A percentile compares a stretch with the other conserved stretches of the same genome.
Evolutionary conservation across 108 stramenopile genomes (phyloP).

Genomic region (Cyclotella baltica): DNA sequence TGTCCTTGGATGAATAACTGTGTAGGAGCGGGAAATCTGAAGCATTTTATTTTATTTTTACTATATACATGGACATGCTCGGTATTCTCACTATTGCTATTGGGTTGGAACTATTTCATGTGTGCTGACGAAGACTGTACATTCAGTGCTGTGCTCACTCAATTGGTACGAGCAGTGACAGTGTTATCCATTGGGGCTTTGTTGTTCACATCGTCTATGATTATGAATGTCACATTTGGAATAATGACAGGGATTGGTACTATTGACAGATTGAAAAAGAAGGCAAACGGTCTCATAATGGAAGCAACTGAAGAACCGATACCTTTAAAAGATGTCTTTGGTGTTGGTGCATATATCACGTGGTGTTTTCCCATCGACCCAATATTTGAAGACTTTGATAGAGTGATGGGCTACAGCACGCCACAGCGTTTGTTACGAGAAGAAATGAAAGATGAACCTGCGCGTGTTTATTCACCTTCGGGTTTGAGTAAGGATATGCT

Average conservation of each 20-base stretch:
- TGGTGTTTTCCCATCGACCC: conserved; percentile 88
- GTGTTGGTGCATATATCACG: conserved; percentile 74
- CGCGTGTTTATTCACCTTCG: conserved; percentile 39
- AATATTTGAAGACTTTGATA: conserved; percentile 85
- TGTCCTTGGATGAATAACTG: conserved; percentile 98
- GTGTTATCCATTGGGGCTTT: conserved; percentile 68
- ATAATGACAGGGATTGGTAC: conserved; percentile 93
- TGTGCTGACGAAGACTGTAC: conserved; percentile 73
- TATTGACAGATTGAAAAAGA: conserved; percentile 92
- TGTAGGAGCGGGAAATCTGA: conserved; percentile 88
- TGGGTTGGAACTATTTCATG: conserved; percentile 81
- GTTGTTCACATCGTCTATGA: conserved; percentile 83
- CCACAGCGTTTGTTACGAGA: conserved; percentile 83
- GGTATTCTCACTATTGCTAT: conserved; percentile 67
- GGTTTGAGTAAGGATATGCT: conserved; percentile 51
- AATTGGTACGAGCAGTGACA: conserved; percentile 74
- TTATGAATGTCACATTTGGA: conserved; percentile 92
- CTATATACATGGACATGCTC: conserved; percentile 79
- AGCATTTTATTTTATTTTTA: conserved; percentile 83
- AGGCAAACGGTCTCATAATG: conserved; percentile 78
- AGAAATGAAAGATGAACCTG: conserved; percentile 55
- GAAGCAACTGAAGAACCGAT: conserved; percentile 82
- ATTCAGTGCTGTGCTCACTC: conserved; percentile 63
- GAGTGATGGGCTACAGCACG: conserved; percentile 82
- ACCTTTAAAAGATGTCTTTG: conserved; percentile 85